Evolutionary conservation across 2,329 filamentous ascomycete genomes (phyloP), one percentile per base, ranked within the genome.

Genomic region (Elsinoe perseae): DNA sequence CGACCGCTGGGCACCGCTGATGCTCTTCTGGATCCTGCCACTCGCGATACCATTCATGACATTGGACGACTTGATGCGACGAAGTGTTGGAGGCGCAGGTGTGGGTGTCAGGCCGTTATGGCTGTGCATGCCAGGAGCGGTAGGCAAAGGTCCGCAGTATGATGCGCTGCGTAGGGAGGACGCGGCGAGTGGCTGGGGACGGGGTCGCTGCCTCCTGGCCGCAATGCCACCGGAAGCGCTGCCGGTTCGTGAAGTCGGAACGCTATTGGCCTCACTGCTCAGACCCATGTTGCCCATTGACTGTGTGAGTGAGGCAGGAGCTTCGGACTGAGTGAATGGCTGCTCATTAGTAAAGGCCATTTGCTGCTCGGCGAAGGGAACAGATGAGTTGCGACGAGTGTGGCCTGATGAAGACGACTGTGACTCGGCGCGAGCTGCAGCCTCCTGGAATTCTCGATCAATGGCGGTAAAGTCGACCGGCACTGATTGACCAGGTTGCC

Each of bases 71-170:
- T 74, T 68, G 50, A 78, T 78, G 25, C 75, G 72, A 30, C 75
- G 73, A 12, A 78, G 66, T 7, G 66, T 67, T 21, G 72, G 71
- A 43, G 73, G 71, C 18, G 55, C 58, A 4, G 56, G 14, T 14
- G 38, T 43, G 10, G 57, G 48, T 32, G 40, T 54, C 14, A 50
- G 20, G 18, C 20, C 42, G n/a, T 27, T n/a, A 9, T 27, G 38
- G 60, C 81, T 81, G 4, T 79, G 90, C 12, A 64, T 62, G 28
- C 61, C 61, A 1, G 73, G 69, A 36, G 75, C 67, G 58, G 71
- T 69, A 21, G 68, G 66, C 68, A 73, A 68, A 7, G 69, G 66
- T 40, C 68, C 66, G 25, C 66, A 70, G 62, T 73, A 74, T 0
- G 72, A 74, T 30, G 66, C 70, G 61, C 72, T 77, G 61, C 67